Evolutionary conservation across 2,329 filamentous ascomycete species (phyloP).

Genomic region (Anisogramma anomala): DNA sequence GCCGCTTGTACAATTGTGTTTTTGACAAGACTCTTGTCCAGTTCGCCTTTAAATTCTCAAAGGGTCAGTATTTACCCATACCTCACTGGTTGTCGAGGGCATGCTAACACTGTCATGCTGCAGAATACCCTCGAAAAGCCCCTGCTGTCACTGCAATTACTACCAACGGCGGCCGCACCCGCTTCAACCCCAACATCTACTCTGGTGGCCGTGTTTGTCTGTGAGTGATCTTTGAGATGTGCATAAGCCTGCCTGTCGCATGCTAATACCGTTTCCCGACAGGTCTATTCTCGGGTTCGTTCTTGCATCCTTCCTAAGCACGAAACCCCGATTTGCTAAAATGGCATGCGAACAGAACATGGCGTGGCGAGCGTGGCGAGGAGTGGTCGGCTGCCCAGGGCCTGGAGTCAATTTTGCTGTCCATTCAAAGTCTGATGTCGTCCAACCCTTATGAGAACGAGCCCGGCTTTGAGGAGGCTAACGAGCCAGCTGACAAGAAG

Average conservation of each 20-base stretch:
- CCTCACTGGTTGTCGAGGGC: neutral
- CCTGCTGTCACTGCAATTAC: constrained; percentile 58
- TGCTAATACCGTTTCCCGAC: constrained; percentile 14
- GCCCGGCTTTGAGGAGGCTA: constrained; percentile 76
- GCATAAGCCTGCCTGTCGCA: neutral
- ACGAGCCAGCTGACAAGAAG: constrained; percentile 56
- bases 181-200: constrained; percentile 98
- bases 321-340: constrained; percentile 9
- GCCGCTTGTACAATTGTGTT: constrained; percentile 1
- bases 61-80: constrained; percentile 39
- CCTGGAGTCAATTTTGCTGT: constrained; percentile 84
- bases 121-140: constrained; percentile 70
- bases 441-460: constrained; percentile 92
- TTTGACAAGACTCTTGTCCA: constrained; percentile 44
- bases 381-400: constrained; percentile 96
- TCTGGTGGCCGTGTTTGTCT: constrained; percentile 83
- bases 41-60: constrained; percentile 68
- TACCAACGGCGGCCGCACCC: constrained; percentile 75
- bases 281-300: constrained; percentile 77
- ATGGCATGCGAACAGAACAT: constrained; percentile 59
- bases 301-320: too few relatives aligned
- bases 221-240: constrained; percentile 36
- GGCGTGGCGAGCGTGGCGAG: constrained; percentile 80
- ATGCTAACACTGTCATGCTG: constrained; percentile 5
- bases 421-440: constrained; percentile 94